Percentiles rank a stretch among this genome's conserved stretches.
These are phyloP conservation scores for Cladosporium sp. DNA, from an alignment of 2,329 filamentous ascomycete species.

Conservation along the genomic window DNA sequence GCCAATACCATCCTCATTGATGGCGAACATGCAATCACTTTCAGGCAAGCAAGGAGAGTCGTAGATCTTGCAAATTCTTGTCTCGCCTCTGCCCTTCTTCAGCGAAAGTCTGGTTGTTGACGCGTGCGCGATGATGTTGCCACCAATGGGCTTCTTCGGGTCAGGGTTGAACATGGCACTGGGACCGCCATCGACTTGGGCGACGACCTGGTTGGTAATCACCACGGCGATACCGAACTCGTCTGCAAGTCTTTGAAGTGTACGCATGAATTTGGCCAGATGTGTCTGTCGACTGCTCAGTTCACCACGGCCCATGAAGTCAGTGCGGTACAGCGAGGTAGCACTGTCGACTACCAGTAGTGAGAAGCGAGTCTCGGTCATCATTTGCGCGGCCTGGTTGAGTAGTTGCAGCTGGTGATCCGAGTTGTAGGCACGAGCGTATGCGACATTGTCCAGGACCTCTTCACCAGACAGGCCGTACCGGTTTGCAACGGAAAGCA, in stretches of 20 bases:
- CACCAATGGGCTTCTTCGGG: slow-evolving; percentile 97
- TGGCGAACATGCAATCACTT: slow-evolving; percentile 94
- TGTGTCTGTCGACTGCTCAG: slow-evolving; percentile 90
- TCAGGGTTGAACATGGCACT: slow-evolving; percentile 99
- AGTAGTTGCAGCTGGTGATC: slow-evolving; percentile 95
- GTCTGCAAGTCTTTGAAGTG: slow-evolving; percentile 71
- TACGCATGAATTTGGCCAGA: slow-evolving; percentile 84
- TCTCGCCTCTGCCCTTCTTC: slow-evolving; percentile 94
- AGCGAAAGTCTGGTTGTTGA: slow-evolving; percentile 92
- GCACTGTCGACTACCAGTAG: slow-evolving; percentile 94
- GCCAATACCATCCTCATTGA: slow-evolving; percentile 94
- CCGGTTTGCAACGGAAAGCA: slow-evolving; percentile 87
- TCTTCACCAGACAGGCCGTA: slow-evolving; percentile 96
- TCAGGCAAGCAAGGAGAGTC: slow-evolving; percentile 96
- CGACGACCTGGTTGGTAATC: slow-evolving; percentile 98
- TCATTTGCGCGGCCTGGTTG: slow-evolving; percentile 95
- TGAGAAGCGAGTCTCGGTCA: slow-evolving; percentile 98
- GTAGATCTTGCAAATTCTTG: slow-evolving; percentile 97
- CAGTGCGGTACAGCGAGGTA: slow-evolving; percentile 91
- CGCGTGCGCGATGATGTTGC: slow-evolving; percentile 97
- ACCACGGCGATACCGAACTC: slow-evolving; percentile 96
- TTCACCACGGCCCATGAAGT: slow-evolving; percentile 95
- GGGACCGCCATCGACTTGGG: slow-evolving; percentile 94
- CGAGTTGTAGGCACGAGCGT: slow-evolving; percentile 96
- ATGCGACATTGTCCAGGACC: slow-evolving; percentile 96